These are phyloP conservation scores for Maudiozyma saulgeensis DNA, from an alignment of 805 yeast genomes.

Conservation along the genomic window DNA sequence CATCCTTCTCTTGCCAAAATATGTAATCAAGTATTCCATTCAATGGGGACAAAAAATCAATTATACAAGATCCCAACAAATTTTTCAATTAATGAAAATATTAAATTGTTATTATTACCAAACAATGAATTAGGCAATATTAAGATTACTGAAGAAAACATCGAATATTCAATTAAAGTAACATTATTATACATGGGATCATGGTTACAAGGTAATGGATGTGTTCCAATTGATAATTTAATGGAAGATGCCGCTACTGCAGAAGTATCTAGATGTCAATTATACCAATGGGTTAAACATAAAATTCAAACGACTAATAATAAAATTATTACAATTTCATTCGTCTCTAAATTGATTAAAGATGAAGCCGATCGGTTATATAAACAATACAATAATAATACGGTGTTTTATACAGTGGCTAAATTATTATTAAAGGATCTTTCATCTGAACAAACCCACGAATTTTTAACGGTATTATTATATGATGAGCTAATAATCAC, in stretches of 20 bases:
- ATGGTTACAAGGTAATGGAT: slow-evolving; percentile 76
- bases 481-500: slow-evolving; percentile 47
- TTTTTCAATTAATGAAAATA: slow-evolving; percentile 1
- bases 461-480: slow-evolving; percentile 66
- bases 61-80: slow-evolving; percentile 38
- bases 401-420: slow-evolving; percentile 49
- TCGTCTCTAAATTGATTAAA: slow-evolving; percentile 46
- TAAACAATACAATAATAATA: slow-evolving; percentile 24
- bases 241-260: slow-evolving; percentile 92
- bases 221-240: slow-evolving; percentile 75
- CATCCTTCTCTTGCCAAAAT: slow-evolving; percentile 74
- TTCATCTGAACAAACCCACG: slow-evolving; percentile 61
- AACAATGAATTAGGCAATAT: slow-evolving; percentile 19
- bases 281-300: slow-evolving; percentile 78
- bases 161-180: slow-evolving; percentile 60
- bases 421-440: slow-evolving; percentile 65
- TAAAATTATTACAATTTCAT: slow-evolving; percentile 47
- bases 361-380: slow-evolving; percentile 51
- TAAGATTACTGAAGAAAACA: slow-evolving; percentile 55
- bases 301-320: slow-evolving; percentile 50
- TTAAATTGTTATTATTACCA: slow-evolving; percentile 45
- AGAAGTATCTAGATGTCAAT: slow-evolving; percentile 74
- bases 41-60: slow-evolving; percentile 80
- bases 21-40: slow-evolving; percentile 62
- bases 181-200: slow-evolving; percentile 78